Evolutionary conservation across 2,329 filamentous ascomycete species (phyloP).

Genomic region (Thielaviopsis populi): DNA sequence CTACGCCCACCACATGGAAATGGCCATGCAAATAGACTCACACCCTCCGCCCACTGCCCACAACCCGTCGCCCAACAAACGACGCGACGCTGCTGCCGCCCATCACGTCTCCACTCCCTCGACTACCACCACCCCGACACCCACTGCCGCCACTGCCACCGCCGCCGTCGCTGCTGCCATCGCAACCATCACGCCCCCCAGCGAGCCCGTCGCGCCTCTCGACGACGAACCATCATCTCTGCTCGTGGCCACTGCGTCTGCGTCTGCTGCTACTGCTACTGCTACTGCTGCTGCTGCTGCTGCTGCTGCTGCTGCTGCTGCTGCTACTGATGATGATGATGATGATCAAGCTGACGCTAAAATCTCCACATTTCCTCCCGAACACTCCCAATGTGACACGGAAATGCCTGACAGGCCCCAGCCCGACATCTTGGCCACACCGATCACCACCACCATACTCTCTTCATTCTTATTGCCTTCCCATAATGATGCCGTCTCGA

Average conservation of each 20-base stretch:
- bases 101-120: background rate
- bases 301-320: too few species aligned
- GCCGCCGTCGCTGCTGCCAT: background rate
- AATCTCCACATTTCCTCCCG: conserved; percentile 29
- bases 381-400: background rate
- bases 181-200: conserved; percentile 12
- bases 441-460: background rate
- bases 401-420: background rate
- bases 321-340: too few species aligned
- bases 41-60: too few species aligned
- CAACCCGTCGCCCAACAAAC: background rate
- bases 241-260: conserved; percentile 36
- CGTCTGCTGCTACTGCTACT: too few species aligned
- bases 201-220: conserved; percentile 9
- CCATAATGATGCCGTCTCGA: background rate
- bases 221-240: conserved; percentile 11
- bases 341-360: conserved; percentile 35
- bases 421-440: background rate
- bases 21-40: background rate
- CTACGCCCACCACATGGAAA: background rate
- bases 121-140: background rate
- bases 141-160: background rate
- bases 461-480: background rate
- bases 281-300: too few species aligned
- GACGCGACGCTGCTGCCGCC: background rate